Conservation (phyloP, 1,284 basidiomycete species). For the Austroboletus niveus region DNA sequence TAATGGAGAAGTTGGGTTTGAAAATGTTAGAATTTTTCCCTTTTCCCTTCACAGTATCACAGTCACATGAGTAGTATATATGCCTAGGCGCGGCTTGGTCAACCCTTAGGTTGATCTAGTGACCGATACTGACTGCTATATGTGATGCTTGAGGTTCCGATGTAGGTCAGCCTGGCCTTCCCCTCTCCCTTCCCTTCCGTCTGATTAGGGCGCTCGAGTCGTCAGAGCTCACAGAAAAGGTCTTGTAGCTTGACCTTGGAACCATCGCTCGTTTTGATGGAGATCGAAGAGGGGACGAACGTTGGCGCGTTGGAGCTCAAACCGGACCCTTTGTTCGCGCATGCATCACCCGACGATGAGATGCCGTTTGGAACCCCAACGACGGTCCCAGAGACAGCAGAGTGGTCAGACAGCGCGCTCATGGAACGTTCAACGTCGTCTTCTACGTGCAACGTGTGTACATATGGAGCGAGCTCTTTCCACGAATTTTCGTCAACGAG, state of each 20-base stretch:
- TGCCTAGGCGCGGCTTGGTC: too few relatives aligned
- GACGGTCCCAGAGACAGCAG: neutral
- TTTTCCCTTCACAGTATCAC: too few relatives aligned
- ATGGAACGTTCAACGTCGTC: constrained; percentile 24
- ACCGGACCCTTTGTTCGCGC: neutral
- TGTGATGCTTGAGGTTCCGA: too few relatives aligned
- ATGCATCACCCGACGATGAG: neutral
- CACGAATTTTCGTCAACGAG: constrained; percentile 32
- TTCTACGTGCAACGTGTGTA: constrained; percentile 32
- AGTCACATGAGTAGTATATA: too few relatives aligned
- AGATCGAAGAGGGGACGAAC: constrained; percentile 23
- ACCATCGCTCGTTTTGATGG: constrained; percentile 24
- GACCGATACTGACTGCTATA: too few relatives aligned
- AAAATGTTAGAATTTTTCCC: neutral
- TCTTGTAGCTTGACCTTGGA: constrained; percentile 11
- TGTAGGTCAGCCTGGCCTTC: too few relatives aligned
- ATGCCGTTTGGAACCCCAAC: neutral
- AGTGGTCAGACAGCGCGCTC: constrained; percentile 6
- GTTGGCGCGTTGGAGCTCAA: constrained; percentile 26
- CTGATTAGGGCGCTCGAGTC: too few relatives aligned
- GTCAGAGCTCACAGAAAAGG: neutral
- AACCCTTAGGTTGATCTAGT: too few relatives aligned
- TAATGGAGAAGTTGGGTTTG: constrained; percentile 22
- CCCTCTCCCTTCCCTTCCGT: too few relatives aligned
- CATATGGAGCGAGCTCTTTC: constrained; percentile 32